These are phyloP conservation scores for Fragaria ananassa DNA, from an alignment of 306 rosid species.

Conservation along the genomic window DNA sequence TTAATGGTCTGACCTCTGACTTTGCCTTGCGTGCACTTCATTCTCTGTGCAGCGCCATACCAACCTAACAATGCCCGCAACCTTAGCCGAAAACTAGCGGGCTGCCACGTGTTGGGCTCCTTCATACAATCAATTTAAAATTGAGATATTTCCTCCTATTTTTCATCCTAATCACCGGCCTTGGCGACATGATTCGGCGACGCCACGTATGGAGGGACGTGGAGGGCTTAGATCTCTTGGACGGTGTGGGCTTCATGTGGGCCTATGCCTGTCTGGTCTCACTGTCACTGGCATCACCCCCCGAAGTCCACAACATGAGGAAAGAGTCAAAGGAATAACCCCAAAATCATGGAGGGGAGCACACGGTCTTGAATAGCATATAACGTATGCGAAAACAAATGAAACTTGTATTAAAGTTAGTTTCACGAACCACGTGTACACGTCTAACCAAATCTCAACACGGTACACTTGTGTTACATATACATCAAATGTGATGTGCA, in stretches of 20 bases:
- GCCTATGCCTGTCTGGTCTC: neutral
- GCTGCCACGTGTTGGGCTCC: slow-evolving; percentile 26
- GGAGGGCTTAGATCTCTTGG: slow-evolving; percentile 28
- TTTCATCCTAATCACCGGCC: slow-evolving; percentile 19
- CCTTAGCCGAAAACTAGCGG: neutral
- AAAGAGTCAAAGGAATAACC: neutral
- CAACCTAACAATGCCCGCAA: neutral
- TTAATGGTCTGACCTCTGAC: neutral
- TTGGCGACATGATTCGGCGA: neutral
- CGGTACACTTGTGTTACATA: neutral
- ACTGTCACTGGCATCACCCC: slow-evolving; percentile 5
- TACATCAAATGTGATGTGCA: neutral
- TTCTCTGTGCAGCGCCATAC: neutral
- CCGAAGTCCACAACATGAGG: neutral
- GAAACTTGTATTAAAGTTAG: neutral
- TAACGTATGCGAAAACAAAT: neutral
- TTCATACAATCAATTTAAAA: neutral
- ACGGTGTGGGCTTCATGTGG: slow-evolving; percentile 32
- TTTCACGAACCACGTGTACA: neutral
- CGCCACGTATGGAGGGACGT: slow-evolving; percentile 35
- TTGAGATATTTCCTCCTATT: neutral
- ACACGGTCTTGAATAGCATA: neutral
- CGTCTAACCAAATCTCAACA: neutral
- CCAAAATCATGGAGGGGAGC: neutral
- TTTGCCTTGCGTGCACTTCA: slow-evolving; percentile 2